phyloP scores from a whole-genome alignment of 345 rosid species.

The Moringa oleifera region DNA sequence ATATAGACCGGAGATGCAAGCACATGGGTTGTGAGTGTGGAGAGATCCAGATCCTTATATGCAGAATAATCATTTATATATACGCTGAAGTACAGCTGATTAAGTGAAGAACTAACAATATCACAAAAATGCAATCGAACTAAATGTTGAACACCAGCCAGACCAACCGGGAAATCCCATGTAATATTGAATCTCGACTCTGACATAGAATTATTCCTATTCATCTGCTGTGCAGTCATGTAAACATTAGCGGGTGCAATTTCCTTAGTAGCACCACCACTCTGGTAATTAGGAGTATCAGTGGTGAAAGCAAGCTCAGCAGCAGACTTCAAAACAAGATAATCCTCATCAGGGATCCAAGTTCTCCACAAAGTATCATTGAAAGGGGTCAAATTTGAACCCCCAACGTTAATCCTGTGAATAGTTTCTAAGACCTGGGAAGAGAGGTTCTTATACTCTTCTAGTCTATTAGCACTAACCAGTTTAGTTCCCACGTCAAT shows the following conservation, averaged over 20 bases:
- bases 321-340: slow-evolving; percentile 53
- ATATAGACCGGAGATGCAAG: slow-evolving; percentile 70
- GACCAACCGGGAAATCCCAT: slow-evolving; percentile 66
- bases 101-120: slow-evolving; percentile 65
- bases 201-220: slow-evolving; percentile 42
- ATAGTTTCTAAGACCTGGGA: slow-evolving; percentile 66
- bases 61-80: slow-evolving; percentile 62
- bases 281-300: slow-evolving; percentile 59
- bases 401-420: slow-evolving; percentile 89
- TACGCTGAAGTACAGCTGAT: slow-evolving; percentile 74
- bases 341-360: slow-evolving; percentile 84
- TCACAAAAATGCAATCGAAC: slow-evolving; percentile 95
- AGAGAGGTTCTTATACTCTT: slow-evolving; percentile 48
- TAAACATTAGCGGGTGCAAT: slow-evolving; percentile 79
- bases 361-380: slow-evolving; percentile 94
- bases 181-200: slow-evolving; percentile 60
- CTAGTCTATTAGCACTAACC: slow-evolving; percentile 33
- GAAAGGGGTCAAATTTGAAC: slow-evolving; percentile 69
- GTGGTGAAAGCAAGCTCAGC: slow-evolving; percentile 53
- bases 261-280: slow-evolving; percentile 63
- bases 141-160: slow-evolving; percentile 43
- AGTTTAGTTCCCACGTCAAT: slow-evolving; percentile 59
- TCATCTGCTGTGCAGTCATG: slow-evolving; percentile 92
- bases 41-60: slow-evolving; percentile 68
- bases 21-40: slow-evolving; percentile 48